Percentiles rank a stretch among this genome's conserved stretches.
phyloP scores from a whole-genome alignment of 2,329 filamentous ascomycete species.

The Fusarium guadeloupense region DNA sequence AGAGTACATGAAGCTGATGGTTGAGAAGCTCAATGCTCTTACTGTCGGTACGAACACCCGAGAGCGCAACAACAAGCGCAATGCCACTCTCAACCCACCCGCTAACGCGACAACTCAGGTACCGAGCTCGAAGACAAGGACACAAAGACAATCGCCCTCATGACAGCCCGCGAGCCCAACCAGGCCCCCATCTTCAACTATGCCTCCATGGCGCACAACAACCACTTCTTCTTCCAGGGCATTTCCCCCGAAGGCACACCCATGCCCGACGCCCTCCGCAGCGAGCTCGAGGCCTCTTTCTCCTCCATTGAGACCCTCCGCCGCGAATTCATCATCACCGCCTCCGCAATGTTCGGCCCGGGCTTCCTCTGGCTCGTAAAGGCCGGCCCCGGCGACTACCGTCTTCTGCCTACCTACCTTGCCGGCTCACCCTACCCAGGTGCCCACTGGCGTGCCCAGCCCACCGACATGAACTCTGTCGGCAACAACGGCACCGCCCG shows the following conservation, averaged over 20 bases:
- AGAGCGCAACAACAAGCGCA: constrained; percentile 8
- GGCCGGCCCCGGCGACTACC: constrained; percentile 59
- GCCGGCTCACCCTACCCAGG: constrained; percentile 88
- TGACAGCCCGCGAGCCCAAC: constrained; percentile 80
- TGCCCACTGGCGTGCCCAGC: constrained; percentile 81
- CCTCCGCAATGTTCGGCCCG: constrained; percentile 92
- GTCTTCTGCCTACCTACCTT: constrained; percentile 87
- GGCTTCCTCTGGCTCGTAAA: constrained; percentile 96
- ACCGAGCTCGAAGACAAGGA: constrained; percentile 69
- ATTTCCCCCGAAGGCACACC: constrained; percentile 54
- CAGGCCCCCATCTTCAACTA: constrained; percentile 90
- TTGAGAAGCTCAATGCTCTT: constrained; percentile 79
- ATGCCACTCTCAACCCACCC: constrained; percentile 6
- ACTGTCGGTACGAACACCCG: constrained; percentile 68
- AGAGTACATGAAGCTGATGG: constrained; percentile 78
- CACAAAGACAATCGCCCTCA: constrained; percentile 74
- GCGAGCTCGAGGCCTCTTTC: constrained; percentile 75
- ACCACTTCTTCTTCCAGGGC: constrained; percentile 79
- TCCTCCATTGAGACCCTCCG: constrained; percentile 84
- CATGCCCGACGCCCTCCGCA: constrained; percentile 66
- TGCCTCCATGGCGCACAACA: constrained; percentile 96
- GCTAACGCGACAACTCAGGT: constrained; percentile 55
- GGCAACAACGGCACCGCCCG: constrained; percentile 52
- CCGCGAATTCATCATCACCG: constrained; percentile 81
- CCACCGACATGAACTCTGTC: constrained; percentile 74